These are phyloP conservation scores for Rhinocladiella similis DNA, from an alignment of 2,329 filamentous ascomycete species.

Conservation along the genomic window DNA sequence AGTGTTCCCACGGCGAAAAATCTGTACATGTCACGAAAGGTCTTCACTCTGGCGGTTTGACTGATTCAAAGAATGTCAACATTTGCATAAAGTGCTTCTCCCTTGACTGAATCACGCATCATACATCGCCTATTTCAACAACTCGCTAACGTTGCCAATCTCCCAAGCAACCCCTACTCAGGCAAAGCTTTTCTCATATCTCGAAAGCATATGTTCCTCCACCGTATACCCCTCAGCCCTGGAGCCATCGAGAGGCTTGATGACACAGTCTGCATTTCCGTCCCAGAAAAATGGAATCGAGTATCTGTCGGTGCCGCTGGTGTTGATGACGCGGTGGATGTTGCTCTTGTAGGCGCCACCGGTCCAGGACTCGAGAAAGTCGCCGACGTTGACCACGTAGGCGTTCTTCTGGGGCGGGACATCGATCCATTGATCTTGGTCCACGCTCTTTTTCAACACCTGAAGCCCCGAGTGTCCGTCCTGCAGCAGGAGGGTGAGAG, in stretches of 20 bases:
- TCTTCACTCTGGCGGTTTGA: too few species aligned
- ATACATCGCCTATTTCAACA: too few species aligned
- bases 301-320: slow-evolving; percentile 52
- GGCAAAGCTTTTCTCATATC: slow-evolving; percentile 15
- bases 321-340: slow-evolving; percentile 58
- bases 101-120: too few species aligned
- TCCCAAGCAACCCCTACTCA: neutral
- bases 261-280: slow-evolving; percentile 49
- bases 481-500: slow-evolving; percentile 57
- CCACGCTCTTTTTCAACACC: slow-evolving; percentile 44
- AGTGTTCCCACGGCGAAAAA: too few species aligned
- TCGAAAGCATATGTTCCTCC: slow-evolving; percentile 24
- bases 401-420: slow-evolving; percentile 48
- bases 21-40: too few species aligned
- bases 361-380: slow-evolving; percentile 40
- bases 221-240: slow-evolving; percentile 18
- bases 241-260: slow-evolving; percentile 23
- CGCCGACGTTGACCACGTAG: slow-evolving; percentile 47
- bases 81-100: too few species aligned
- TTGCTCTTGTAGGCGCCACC: slow-evolving; percentile 55
- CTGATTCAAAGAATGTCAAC: too few species aligned
- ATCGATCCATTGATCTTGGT: slow-evolving; percentile 46
- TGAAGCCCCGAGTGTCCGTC: slow-evolving; percentile 53
- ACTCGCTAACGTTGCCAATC: too few species aligned
- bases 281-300: slow-evolving; percentile 60